Evolutionary conservation across 805 yeast species (phyloP), one percentile per base, ranked within the genome.

Genomic region (Candida nemodendra): DNA sequence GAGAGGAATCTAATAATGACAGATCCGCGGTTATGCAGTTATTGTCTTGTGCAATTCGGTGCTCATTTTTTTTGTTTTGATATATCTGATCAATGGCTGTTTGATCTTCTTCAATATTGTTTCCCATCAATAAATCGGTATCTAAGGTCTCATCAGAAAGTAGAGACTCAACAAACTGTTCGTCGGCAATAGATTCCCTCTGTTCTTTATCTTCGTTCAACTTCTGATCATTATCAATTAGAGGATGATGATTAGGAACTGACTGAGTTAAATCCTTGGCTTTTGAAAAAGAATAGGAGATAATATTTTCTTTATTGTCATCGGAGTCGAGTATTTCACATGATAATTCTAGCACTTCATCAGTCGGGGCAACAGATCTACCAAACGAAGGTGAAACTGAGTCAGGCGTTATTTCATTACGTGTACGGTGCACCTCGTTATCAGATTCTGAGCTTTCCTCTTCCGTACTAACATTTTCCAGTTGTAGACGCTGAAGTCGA

Each of bases 401-500:
- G 9, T 9, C 17, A n/a, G 22, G 17, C 12, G 15, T 15, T 29
- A 18, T 24, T 17, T 27, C 26, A 14, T 7, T 21, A 24, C 14
- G 18, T 15, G 23, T 12, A 19, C 12, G 28, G 2, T 19, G 16
- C 14, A 27, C 24, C 16, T 38, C 45, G 31, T 18, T 30, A 5
- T 5, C 42, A 24, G 26, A 16, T 18, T 33, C 33, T n/a, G 36
- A 36, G 4, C 25, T 42, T 5, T 45, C 41, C 23, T 51, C 51
- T 13, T 44, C 54, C 3, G 44, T 41, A 5, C 53, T 36, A 18
- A 52, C 50, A 2, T 41, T 36, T 23, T 46, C 55, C 11, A 54
- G 28, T 1, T 45, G 28, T 27, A 33, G 34, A 9, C 32, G 32
- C n/a, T 44, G 48, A 6, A 56, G 27, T 15, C 32, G 25, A 9